A percentile compares a stretch with the other conserved stretches of the same genome.
phyloP scores from a whole-genome alignment of 495 filamentous ascomycete genomes.

The Aspergillus panamensis region DNA sequence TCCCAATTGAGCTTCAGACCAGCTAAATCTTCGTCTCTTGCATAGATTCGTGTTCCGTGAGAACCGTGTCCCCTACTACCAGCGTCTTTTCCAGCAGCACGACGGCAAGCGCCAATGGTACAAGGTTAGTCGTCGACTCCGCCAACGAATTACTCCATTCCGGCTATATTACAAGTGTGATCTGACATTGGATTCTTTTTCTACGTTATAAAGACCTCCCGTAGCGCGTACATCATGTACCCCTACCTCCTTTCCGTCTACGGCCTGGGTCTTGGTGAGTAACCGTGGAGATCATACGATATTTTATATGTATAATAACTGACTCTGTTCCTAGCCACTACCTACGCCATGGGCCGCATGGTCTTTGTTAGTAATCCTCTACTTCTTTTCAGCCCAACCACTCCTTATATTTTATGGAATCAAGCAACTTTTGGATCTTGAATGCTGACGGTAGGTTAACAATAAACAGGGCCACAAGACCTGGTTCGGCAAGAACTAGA shows the following conservation, averaged over 20 bases:
- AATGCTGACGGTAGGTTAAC: too few relatives aligned
- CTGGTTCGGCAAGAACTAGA: slow-evolving; percentile 70
- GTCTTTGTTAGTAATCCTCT: slow-evolving; percentile 45
- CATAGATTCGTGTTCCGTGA: slow-evolving; percentile 69
- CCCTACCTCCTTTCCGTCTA: slow-evolving; percentile 73
- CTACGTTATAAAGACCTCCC: slow-evolving; percentile 47
- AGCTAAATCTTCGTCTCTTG: slow-evolving; percentile 11
- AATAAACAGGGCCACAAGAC: slow-evolving; percentile 74
- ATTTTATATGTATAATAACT: slow-evolving; percentile 13
- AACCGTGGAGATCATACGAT: slow-evolving; percentile 18
- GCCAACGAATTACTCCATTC: not conserved
- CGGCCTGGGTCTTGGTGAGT: slow-evolving; percentile 49
- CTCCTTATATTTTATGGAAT: not conserved
- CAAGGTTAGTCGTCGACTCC: slow-evolving; percentile 60
- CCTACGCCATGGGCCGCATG: slow-evolving; percentile 55
- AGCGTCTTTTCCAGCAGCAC: slow-evolving; percentile 77
- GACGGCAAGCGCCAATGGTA: slow-evolving; percentile 81
- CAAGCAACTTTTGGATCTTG: too few relatives aligned
- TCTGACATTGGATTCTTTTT: slow-evolving; percentile 5
- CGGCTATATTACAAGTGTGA: not conserved
- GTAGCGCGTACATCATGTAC: slow-evolving; percentile 62
- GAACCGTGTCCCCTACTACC: slow-evolving; percentile 83
- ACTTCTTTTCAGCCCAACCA: not conserved
- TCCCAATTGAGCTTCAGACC: slow-evolving; percentile 5
- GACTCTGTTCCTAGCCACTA: slow-evolving; percentile 42